Evolutionary conservation across 2,329 filamentous ascomycete species (phyloP).

Genomic region (Ceratocystis papillata): DNA sequence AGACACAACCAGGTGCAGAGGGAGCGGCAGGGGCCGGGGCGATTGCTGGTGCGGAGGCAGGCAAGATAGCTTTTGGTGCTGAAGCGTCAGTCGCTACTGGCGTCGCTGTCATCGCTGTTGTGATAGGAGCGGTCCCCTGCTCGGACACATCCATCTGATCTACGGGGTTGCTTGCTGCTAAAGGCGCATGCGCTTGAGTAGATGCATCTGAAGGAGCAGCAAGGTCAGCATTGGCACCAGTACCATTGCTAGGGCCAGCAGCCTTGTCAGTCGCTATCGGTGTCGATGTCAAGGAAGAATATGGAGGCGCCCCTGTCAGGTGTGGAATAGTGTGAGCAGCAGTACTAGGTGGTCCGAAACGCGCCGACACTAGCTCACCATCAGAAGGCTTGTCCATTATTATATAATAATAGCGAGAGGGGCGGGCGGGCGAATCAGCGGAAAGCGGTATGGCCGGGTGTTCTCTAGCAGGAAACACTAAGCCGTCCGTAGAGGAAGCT

Average conservation of each 20-base stretch:
- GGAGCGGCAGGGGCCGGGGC: neutral
- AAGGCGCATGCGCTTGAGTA: constrained; percentile 1
- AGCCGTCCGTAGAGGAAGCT: neutral
- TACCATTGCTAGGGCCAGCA: neutral
- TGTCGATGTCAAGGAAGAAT: neutral
- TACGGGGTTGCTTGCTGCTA: neutral
- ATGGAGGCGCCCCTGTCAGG: neutral
- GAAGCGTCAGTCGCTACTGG: neutral
- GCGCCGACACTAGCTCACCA: neutral
- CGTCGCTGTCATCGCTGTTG: neutral
- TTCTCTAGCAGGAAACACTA: neutral
- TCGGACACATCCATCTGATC: neutral
- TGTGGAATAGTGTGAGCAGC: constrained; percentile 13
- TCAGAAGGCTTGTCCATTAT: neutral
- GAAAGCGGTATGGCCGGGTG: neutral
- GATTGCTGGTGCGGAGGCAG: neutral
- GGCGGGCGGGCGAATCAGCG: neutral
- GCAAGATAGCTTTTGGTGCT: neutral
- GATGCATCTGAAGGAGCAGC: neutral
- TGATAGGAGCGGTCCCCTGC: neutral
- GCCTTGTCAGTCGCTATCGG: neutral
- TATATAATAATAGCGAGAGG: neutral
- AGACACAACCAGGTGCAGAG: neutral
- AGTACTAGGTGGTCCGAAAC: constrained; percentile 4
- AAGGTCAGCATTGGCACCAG: neutral